Percentiles rank a stretch among this genome's conserved stretches.
Evolutionary conservation across 164 flowering plant species (phyloP).

Genomic region (Vitis cinerea): DNA sequence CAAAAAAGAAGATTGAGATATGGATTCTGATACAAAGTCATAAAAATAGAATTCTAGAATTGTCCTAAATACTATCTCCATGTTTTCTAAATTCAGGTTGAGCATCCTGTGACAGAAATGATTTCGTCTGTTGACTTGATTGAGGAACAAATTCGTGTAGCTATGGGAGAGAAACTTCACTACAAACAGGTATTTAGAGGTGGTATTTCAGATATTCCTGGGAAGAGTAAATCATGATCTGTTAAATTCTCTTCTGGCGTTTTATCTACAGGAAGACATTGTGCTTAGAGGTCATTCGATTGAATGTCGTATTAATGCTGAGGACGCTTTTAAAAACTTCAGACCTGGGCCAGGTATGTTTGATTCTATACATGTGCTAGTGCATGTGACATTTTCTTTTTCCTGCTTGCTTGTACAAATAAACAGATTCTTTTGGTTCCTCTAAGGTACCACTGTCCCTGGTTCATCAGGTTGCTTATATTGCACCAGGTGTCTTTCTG

Average conservation of each 20-base stretch:
- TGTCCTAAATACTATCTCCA: conserved; percentile 2
- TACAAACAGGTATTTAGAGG: conserved; percentile 65
- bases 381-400: no score
- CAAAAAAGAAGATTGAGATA: neutral
- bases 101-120: conserved; percentile 99
- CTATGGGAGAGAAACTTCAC: conserved; percentile 84
- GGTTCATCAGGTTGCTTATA: neutral
- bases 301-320: conserved; percentile 99
- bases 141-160: conserved; percentile 97
- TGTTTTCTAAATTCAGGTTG: conserved; percentile 55
- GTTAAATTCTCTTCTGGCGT: neutral
- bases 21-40: no score
- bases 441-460: neutral
- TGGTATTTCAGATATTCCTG: neutral
- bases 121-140: conserved; percentile 93
- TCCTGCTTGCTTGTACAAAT: no score
- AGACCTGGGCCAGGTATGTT: conserved; percentile 94
- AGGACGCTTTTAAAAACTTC: conserved; percentile 94
- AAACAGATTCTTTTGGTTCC: no score
- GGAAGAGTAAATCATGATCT: no score
- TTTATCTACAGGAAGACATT: conserved; percentile 78
- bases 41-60: no score
- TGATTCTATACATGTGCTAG: neutral
- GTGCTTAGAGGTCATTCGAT: conserved; percentile 97
- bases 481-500: neutral